Conservation (phyloP, 345 rosid species). For the Arabidopsis thaliana region DNA sequence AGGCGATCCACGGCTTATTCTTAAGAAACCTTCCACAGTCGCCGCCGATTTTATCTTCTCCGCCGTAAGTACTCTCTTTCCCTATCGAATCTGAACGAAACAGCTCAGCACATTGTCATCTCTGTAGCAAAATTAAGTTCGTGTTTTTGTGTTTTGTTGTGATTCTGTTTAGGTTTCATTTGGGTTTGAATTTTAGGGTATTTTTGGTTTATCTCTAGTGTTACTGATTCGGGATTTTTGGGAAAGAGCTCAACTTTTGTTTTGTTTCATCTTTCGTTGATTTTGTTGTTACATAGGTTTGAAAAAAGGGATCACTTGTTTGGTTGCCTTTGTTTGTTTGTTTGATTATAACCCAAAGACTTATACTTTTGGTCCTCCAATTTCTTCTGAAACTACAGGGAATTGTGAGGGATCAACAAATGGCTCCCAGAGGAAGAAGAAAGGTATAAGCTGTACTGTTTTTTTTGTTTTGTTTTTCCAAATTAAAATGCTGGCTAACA, state of each 20-base stretch:
- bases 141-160: neutral
- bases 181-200: neutral
- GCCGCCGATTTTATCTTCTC: neutral
- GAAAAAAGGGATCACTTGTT: neutral
- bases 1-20: neutral
- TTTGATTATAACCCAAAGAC: neutral
- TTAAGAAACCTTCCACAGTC: neutral
- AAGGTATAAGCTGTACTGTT: slow-evolving; percentile 21
- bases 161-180: neutral
- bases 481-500: neutral
- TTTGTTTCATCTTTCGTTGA: neutral
- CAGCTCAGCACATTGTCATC: neutral
- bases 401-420: neutral
- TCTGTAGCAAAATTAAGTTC: slow-evolving; percentile 8
- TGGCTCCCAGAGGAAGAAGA: slow-evolving; percentile 41
- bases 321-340: neutral
- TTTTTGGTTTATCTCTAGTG: neutral
- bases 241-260: neutral
- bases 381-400: slow-evolving; percentile 2
- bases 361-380: neutral
- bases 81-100: neutral
- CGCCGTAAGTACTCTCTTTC: slow-evolving; percentile 11
- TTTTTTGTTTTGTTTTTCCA: neutral
- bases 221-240: neutral
- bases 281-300: neutral